Percentiles rank a stretch among this genome's conserved stretches.
These are phyloP conservation scores for Berkeleyomyces rouxiae DNA, from an alignment of 2,329 filamentous ascomycete genomes.

Conservation along the genomic window DNA sequence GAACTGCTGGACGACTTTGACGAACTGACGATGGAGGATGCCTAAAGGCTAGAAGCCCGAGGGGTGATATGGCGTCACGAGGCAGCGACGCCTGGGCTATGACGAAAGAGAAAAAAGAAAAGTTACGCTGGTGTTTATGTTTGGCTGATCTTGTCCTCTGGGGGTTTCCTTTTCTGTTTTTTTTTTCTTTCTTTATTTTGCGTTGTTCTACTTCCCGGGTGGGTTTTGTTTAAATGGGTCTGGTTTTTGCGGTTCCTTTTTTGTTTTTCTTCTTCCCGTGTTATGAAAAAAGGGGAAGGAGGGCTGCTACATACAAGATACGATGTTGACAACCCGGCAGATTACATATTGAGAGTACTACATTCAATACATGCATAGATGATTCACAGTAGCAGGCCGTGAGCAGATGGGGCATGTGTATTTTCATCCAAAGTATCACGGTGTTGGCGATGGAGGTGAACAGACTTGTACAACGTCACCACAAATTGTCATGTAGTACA, in stretches of 20 bases:
- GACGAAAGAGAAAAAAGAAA: slow-evolving; percentile 4
- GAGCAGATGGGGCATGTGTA: too few species aligned
- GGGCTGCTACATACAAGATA: too few species aligned
- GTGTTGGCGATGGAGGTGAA: too few species aligned
- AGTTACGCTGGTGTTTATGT: not conserved
- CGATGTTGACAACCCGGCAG: too few species aligned
- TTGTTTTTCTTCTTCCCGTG: not conserved
- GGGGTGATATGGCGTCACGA: not conserved
- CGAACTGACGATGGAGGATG: slow-evolving; percentile 58
- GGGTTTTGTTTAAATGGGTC: not conserved
- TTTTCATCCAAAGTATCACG: too few species aligned
- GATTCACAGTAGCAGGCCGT: too few species aligned
- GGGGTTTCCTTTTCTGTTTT: not conserved
- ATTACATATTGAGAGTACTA: too few species aligned
- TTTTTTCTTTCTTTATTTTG: slow-evolving; percentile 4
- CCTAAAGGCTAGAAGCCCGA: slow-evolving; percentile 14
- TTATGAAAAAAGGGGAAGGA: not conserved
- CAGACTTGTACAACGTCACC: too few species aligned
- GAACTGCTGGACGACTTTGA: slow-evolving; percentile 86
- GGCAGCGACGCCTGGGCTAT: not conserved
- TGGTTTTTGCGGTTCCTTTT: not conserved
- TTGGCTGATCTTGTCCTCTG: not conserved
- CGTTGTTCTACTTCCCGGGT: not conserved
- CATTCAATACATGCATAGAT: too few species aligned
- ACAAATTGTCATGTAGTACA: too few species aligned